Percentiles rank a stretch among this genome's conserved stretches.
phyloP scores from a whole-genome alignment of 2,329 filamentous ascomycete species.

The Talaromyces amestolkiae region DNA sequence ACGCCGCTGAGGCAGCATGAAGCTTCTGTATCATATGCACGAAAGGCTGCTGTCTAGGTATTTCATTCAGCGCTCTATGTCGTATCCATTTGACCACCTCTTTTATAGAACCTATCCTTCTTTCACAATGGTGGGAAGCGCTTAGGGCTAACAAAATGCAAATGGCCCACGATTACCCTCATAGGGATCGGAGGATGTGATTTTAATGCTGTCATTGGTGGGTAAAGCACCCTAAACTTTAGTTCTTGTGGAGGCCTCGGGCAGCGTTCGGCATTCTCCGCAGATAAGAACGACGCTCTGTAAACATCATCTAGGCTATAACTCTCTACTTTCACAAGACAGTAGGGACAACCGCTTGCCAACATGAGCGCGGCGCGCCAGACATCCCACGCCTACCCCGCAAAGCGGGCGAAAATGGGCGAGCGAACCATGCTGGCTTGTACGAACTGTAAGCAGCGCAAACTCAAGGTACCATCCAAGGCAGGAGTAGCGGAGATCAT shows the following conservation, averaged over 20 bases:
- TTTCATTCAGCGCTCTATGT: neutral
- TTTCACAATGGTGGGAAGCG: too few relatives aligned
- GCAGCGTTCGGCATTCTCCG: neutral
- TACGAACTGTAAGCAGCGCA: conserved; percentile 28
- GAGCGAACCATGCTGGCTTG: conserved; percentile 30
- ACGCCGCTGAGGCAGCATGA: neutral
- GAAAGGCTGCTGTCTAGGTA: neutral
- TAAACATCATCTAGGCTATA: conserved; percentile 36
- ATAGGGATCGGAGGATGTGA: neutral
- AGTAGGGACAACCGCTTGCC: conserved; percentile 29
- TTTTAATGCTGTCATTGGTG: neutral
- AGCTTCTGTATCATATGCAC: neutral
- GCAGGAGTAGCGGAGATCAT: too few relatives aligned
- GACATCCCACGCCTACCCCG: conserved; percentile 18
- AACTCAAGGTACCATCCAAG: conserved; percentile 24
- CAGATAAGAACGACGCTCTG: neutral
- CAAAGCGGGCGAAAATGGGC: conserved; percentile 25
- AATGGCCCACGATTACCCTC: neutral
- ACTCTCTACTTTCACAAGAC: neutral
- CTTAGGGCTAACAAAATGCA: neutral
- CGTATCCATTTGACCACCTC: too few relatives aligned
- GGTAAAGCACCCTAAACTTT: neutral
- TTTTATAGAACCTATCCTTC: too few relatives aligned
- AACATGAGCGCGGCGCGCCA: conserved; percentile 30
- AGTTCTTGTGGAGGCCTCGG: neutral